Base-by-base conservation (phyloP, 2,329 filamentous ascomycete genomes). In the Penicillium sp. region DNA sequence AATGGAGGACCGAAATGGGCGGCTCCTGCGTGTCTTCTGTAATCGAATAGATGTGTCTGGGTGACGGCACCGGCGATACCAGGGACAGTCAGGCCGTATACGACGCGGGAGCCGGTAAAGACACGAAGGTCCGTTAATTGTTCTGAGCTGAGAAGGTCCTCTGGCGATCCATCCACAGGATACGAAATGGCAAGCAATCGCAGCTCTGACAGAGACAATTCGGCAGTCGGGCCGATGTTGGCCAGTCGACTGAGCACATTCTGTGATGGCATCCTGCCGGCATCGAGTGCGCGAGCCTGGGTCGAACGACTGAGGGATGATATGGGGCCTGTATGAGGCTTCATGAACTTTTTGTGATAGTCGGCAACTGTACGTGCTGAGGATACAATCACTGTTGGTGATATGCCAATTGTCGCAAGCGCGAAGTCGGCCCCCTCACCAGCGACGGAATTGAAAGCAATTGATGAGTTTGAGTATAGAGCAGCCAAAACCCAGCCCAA, bases 381-480 rank as follows among this genome's bases (percentile, higher is more conserved):
- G 7, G 89, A 85, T 43, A 95, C 85, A 54, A 97, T 78, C 58
- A 97, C 82, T 4, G 92, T 97, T 1, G 93, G 93, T 0, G 88
- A 83, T 40, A 95, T 79, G 47, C 86, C 85, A 58, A 85, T 83
- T 21, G 88, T 88, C 21, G 91, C 90, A 21, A 91, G 74, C 18
- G 80, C 77, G 38, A 97, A 80, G 67, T 94, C 85, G 12, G 88
- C 80, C 11, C 83, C 83, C 35, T 83, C 81, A 6, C 88, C 88
- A 16, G 91, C 89, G 24, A 96, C 91, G 0, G 91, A 94, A 74
- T 90, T 97, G 66, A 99, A 82, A 24, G 91, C 90, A 20, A 99
- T 76, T 0, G 91, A 94, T 18, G 90, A 82, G 69, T 96, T 94
- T 21, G 85, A 88, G 74, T 86, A 96, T 8, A 99, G 81, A 0